Base-by-base conservation (phyloP, 1,284 basidiomycete species). In the Moesziomyces sp. region DNA sequence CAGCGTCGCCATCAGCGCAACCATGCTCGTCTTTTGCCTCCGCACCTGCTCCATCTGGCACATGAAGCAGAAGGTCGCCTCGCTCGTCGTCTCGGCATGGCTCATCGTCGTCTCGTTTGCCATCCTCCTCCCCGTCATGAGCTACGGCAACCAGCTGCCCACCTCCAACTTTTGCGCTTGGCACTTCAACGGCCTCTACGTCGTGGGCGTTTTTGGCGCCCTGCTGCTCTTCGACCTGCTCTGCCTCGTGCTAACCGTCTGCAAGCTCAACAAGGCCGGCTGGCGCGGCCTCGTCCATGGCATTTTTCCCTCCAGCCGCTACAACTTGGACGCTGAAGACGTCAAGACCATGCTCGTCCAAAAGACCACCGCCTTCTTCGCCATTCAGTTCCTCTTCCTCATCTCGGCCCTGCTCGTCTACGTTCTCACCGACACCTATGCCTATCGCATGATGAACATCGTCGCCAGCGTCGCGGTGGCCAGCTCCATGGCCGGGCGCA, bases 331-430 rank as follows among this genome's bases (percentile, higher is more conserved):
- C 43, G 50, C 72, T 3, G 78, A 79, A 35, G 78, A 80, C 40
- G 71, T 80, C 48, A 74, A 62, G 57, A 58, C 60, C 47, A 80
- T 80, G 76, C 72, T 80, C 28, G 69, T 80, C 5, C 77, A 80
- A 50, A 68, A 73, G 47, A 78, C 78, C 38, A 75, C 68, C 23
- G 64, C 65, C 8, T 80, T 79, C 61, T 79, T 76, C 44, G 44
- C 62, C 28, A 67, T 77, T 14, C 76, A 78, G 38, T 77, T 79
- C 52, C 59, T 59, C 50, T 61, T 80, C 30, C 70, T 80, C 61
- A 58, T 65, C 59, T 65, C 66, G 28, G 63, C 68, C 16, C 55
- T 73, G 24, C 60, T 76, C 26, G 60, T 79, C 46, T 74, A 77
- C 56, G 52, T 66, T 35, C 47, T 69, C 28, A 68, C 67, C 28